Base-by-base conservation (phyloP, 75 land plant genomes). In the Cryptomeria japonica region DNA sequence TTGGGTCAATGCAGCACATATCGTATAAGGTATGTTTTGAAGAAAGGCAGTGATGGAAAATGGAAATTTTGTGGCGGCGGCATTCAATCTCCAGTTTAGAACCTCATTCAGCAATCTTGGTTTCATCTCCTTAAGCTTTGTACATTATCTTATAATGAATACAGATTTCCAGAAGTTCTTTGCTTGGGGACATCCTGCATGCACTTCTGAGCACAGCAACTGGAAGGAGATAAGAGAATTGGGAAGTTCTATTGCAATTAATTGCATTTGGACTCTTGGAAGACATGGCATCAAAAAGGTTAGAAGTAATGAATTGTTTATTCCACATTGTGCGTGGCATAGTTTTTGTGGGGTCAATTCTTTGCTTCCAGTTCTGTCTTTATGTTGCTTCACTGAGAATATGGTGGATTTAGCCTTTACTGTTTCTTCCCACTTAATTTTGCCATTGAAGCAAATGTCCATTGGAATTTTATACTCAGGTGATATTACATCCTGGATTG, bases 31-130 rank as follows among this genome's bases (percentile, higher is more conserved):
- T 95, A 95, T 84, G 34, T 89, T 70, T 86, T 95, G 87, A 91
- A 86, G 76, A 90, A 86, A 55, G 92, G 92, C 84, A 85, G 88
- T 58, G 96, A 95, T 87, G 91, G 93, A 14, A 91, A 92, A 9
- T 95, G 96, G 96, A 94, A 89, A 85, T 90, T 95, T 56, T 92
- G 90, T 78, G 85, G 87, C 25, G 89, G 90, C 49, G 89, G 86
- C 42, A 86, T 91, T 73, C 91, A 88, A 88, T 88, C 85, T 61
- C 87, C 88, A 56, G 53, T 82, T 46, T 82, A 82, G 84, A 82
- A n/a, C 32, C 44, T n/a, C 34, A 10, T 42, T 28, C 15, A 12
- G 34, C 31, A 3, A 41, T 79, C 15, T 10, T 82, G 53, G 47
- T 82, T 82, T 82, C 44, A 18, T 46, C 46, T 28, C 32, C 44